A percentile compares a stretch with the other conserved stretches of the same genome.
Evolutionary conservation across 441 rosid genomes (phyloP).

Genomic region (Sinapis alba): DNA sequence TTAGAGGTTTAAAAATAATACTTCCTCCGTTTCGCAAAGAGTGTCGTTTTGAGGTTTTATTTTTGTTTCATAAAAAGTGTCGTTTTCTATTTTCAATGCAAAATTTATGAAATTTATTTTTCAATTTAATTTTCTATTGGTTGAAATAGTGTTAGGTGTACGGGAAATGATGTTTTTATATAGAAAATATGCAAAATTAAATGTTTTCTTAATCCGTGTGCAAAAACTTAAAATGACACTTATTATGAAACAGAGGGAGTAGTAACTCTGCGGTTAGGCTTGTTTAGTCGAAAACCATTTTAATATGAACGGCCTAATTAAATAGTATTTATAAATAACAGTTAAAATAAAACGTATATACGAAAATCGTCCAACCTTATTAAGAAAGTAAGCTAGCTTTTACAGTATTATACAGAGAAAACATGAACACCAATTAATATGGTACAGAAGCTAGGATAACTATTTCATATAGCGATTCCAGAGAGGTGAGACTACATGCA

Average conservation of each 20-base stretch:
- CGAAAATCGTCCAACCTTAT: neutral
- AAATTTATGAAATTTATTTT: too few species aligned
- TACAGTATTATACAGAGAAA: neutral
- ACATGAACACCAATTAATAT: neutral
- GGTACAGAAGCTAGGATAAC: neutral
- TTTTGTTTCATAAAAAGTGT: too few species aligned
- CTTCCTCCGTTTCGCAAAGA: too few species aligned
- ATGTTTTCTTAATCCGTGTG: too few species aligned
- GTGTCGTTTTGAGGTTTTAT: too few species aligned
- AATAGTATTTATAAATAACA: neutral
- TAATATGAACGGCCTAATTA: neutral
- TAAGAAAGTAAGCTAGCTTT: neutral
- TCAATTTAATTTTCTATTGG: too few species aligned
- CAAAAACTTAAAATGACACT: too few species aligned
- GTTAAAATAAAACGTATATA: neutral
- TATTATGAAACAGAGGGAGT: too few species aligned
- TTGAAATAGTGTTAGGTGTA: too few species aligned
- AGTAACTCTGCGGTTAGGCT: neutral
- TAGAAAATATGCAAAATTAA: too few species aligned
- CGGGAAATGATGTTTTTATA: too few species aligned
- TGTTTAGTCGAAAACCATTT: neutral
- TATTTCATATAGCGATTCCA: neutral
- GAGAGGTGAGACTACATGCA: slow-evolving; percentile 1
- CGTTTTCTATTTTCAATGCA: too few species aligned
- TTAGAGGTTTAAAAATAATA: neutral